These are phyloP conservation scores for Mycena crocata DNA, from an alignment of 768 basidiomycete genomes.

Conservation along the genomic window DNA sequence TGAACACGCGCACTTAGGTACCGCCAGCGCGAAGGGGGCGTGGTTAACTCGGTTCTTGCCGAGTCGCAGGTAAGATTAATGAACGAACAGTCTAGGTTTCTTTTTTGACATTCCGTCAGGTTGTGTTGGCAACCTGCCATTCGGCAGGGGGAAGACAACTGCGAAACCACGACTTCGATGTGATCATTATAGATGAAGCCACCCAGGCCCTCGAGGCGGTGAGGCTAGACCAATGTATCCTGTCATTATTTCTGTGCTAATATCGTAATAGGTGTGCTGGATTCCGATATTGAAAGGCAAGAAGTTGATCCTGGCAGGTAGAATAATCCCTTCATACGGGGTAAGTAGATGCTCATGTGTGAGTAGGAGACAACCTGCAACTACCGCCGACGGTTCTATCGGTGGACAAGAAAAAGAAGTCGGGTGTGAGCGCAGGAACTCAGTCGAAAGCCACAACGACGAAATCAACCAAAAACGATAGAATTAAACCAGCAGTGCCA, in stretches of 20 bases:
- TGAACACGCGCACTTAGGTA: slow-evolving; percentile 64
- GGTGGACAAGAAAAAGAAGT: slow-evolving; percentile 53
- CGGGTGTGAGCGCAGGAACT: slow-evolving; percentile 1
- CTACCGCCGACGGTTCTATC: slow-evolving; percentile 94
- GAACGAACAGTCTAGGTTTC: not conserved
- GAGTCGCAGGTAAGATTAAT: slow-evolving; percentile 72
- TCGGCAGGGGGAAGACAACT: slow-evolving; percentile 90
- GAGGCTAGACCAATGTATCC: slow-evolving; percentile 34
- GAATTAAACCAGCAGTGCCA: slow-evolving; percentile 13
- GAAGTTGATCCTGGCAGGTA: slow-evolving; percentile 89
- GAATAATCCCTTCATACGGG: no score
- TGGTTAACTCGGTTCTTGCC: slow-evolving; percentile 83
- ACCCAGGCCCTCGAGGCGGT: slow-evolving; percentile 97
- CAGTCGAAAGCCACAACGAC: slow-evolving; percentile 21
- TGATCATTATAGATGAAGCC: slow-evolving; percentile 96
- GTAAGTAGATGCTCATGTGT: no score
- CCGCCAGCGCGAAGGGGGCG: slow-evolving; percentile 86
- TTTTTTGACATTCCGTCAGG: slow-evolving; percentile 49
- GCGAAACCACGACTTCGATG: slow-evolving; percentile 83
- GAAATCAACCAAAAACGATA: slow-evolving; percentile 5
- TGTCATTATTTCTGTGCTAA: slow-evolving; percentile 19
- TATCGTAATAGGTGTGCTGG: slow-evolving; percentile 82
- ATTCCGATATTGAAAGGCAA: slow-evolving; percentile 93
- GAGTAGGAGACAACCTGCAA: slow-evolving; percentile 98
- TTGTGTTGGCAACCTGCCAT: slow-evolving; percentile 95